Evolutionary conservation across 73 alveolate genomes (phyloP), one percentile per base, ranked within the genome.

Genomic region (Durusdinium trenchii): DNA sequence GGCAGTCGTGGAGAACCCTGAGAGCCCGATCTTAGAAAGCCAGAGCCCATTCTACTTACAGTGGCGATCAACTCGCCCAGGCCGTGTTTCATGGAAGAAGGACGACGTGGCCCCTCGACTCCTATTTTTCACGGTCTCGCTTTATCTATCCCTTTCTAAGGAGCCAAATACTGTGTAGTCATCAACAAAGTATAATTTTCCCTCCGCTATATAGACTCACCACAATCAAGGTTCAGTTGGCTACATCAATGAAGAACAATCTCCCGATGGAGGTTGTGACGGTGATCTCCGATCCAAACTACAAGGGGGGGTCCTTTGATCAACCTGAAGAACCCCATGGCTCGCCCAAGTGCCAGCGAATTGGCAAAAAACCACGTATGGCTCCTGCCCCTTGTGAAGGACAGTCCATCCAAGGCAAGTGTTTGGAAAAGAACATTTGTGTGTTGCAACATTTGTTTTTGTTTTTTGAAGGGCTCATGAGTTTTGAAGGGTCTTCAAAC

Each of bases 51-150:
- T n/a, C n/a, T n/a, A n/a, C 50, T 35, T n/a, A 28, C 32, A 69
- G 48, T 69, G 82, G 82, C 32, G 82, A 69, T 69, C 82, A 12
- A 69, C 82, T 30, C 82, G 82, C 50, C 82, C 82, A n/a, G 82
- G 82, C 82, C 32, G 38, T 16, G 20, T 69, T 69, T 6, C 50
- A 35, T 69, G 82, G 82, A 6, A 6, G 50, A 45, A 69, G 82
- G 6, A 4, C 12, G 23, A 69, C 23, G 50, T 69, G 32, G 82
- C 32, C 4, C 82, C 82, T 69, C n/a, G n/a, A n/a, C n/a, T n/a
- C n/a, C n/a, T n/a, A n/a, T n/a, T n/a, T n/a, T n/a, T n/a, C n/a
- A n/a, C n/a, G n/a, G n/a, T n/a, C n/a, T n/a, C n/a, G n/a, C n/a
- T n/a, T n/a, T n/a, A n/a, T n/a, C n/a, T n/a, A n/a, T n/a, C n/a